Conservation (phyloP, 2,329 filamentous ascomycete species). For the Orbilia ellipsospora region DNA sequence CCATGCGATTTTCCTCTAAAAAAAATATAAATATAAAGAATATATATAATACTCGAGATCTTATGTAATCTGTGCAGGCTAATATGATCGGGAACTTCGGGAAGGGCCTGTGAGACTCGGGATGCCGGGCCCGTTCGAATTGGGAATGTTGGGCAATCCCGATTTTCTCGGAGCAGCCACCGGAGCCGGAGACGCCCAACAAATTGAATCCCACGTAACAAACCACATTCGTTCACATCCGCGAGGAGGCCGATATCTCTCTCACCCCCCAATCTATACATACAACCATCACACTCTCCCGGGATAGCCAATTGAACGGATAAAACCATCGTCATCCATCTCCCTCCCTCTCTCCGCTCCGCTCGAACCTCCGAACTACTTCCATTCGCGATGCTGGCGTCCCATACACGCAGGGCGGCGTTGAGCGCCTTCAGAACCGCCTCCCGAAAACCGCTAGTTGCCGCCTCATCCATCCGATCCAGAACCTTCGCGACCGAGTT, state of each 20-base stretch:
- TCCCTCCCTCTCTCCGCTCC: slow-evolving; percentile 12
- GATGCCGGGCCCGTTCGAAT: slow-evolving; percentile 38
- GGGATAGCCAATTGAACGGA: background rate
- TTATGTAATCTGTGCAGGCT: background rate
- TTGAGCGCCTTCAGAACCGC: slow-evolving; percentile 47
- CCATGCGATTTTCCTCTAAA: slow-evolving; percentile 6
- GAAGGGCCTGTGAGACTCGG: slow-evolving; percentile 13
- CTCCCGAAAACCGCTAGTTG: slow-evolving; percentile 49
- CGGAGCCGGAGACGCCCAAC: slow-evolving; percentile 42
- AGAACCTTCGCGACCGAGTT: slow-evolving; percentile 40
- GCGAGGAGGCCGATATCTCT: background rate
- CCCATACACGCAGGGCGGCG: slow-evolving; percentile 48
- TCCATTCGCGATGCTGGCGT: slow-evolving; percentile 48
- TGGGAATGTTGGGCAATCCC: slow-evolving; percentile 47
- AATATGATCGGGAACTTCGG: too few relatives aligned
- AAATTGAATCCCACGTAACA: slow-evolving; percentile 54
- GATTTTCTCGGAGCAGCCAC: slow-evolving; percentile 41
- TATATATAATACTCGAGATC: background rate
- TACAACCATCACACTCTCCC: background rate
- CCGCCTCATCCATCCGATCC: slow-evolving; percentile 20
- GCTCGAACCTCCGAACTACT: slow-evolving; percentile 7
- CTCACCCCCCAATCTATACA: background rate
- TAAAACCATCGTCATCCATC: slow-evolving; percentile 2
- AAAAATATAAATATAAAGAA: too few relatives aligned
- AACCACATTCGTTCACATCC: slow-evolving; percentile 1